Base-by-base conservation (phyloP, 805 yeast species). In the Kazachstania viticola region DNA sequence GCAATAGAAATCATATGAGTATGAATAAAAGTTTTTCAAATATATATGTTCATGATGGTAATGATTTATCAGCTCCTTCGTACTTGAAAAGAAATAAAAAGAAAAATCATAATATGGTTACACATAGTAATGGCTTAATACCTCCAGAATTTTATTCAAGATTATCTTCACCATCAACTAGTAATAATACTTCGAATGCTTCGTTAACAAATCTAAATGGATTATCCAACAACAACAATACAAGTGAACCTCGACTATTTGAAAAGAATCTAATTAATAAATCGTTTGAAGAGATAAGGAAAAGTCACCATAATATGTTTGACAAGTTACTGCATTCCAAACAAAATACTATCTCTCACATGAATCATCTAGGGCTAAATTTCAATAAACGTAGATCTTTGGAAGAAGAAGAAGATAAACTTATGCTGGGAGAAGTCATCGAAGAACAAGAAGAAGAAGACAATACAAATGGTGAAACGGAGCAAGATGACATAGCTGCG, bases 91-190 rank as follows among this genome's bases (percentile, higher is more conserved):
- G 16, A 27, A 29, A 35, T 27, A 17, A 17, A 16, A 14, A 23
- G 32, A 32, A 30, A 23, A 28, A 25, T 13, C 19, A 26, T 22
- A 24, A 15, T 26, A 21, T 21, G 9, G 22, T 21, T 14, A 32
- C 32, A 14, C 27, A 22, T 5, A 39, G 41, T 15, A 42, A 39
- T 14, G 49, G 56, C 1, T 35, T 52, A 31, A 55, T 55, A n/a
- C 60, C 60, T 4, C 60, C 60, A 0, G 60, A 54, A 30, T 54
- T 55, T 34, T 52, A 51, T 30, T 54, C 58, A 3, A 44, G 55
- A 27, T 41, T 54, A 17, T 51, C 59, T 2, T 44, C 58, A 2
- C 58, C 59, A 8, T 44, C 56, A 7, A 38, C 56, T 13, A 51
- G 55, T 30, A 46, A 43, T 14, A 50, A 50, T 30, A 53, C 52